Base-by-base conservation (phyloP, 768 basidiomycete species). In the Hypholoma fasciculare region DNA sequence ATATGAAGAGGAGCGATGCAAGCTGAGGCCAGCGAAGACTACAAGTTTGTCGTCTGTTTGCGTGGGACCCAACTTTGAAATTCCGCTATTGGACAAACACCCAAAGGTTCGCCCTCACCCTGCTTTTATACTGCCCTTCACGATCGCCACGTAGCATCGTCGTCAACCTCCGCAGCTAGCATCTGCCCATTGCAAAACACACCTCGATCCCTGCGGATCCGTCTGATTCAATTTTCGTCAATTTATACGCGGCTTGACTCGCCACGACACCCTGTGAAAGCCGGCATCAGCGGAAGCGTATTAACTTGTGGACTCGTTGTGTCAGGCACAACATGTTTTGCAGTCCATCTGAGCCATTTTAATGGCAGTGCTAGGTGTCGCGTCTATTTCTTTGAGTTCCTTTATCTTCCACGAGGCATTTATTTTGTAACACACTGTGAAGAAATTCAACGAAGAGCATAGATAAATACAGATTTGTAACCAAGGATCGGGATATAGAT, bases 31-130 rank as follows among this genome's bases (percentile, higher is more conserved):
- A 67, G 60, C 63, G 64, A 66, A 66, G 59, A 49, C 36, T 61
- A 60, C 56, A 65, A 65, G 65, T 61, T 54, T 61, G 62, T 65
- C 62, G 61, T 62, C 62, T 69, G 67, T 72, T 72, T 72, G 73
- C 72, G 76, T 77, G 78, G 74, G 78, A 76, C 70, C 68, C 60
- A 61, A 69, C 69, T 67, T 79, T 81, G 58, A 76, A 79, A 74
- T 75, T 74, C 79, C 78, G 78, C 75, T 71, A 59, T 62, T 69
- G 66, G 66, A 65, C 69, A 69, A 66, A 71, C 65, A 69, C 60
- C 61, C 63, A 56, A 56, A 55, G 36, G 39, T 51, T 53, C 44
- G 44, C 26, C 52, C 52, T 43, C 47, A 20, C 38, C 30, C 44
- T 40, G 19, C 54, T 57, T 66, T 63, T 64, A 65, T 63, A 66